Conservation (phyloP, 495 filamentous ascomycete genomes). For the Lepraria neglecta region DNA sequence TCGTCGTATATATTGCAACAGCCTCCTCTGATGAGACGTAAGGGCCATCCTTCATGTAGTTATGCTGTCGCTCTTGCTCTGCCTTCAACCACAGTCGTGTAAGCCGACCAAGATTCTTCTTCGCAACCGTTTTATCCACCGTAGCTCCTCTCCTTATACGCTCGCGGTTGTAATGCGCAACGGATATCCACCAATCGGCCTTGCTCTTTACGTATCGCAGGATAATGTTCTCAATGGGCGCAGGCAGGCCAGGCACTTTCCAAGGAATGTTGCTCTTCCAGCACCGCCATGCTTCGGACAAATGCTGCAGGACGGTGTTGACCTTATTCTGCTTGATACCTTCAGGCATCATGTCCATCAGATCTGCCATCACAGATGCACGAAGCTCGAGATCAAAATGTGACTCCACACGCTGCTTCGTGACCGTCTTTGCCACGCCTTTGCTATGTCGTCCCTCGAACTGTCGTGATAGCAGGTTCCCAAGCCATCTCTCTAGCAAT, state of each 20-base stretch:
- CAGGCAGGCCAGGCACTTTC: slow-evolving; percentile 95
- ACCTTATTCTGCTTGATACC: slow-evolving; percentile 99
- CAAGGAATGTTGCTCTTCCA: slow-evolving; percentile 99
- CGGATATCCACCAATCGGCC: slow-evolving; percentile 99
- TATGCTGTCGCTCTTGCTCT: slow-evolving; percentile 97
- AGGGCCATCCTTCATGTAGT: slow-evolving; percentile 98
- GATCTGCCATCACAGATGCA: slow-evolving; percentile 96
- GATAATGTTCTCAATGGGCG: slow-evolving; percentile 97
- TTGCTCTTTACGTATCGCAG: slow-evolving; percentile 97
- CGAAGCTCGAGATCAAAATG: slow-evolving; percentile 98
- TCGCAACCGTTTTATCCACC: slow-evolving; percentile 97
- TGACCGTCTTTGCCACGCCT: slow-evolving; percentile 98
- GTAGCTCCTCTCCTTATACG: slow-evolving; percentile 93
- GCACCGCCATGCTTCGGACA: slow-evolving; percentile 96
- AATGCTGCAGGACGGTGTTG: slow-evolving; percentile 93
- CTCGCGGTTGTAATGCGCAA: slow-evolving; percentile 97
- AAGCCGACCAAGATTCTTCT: slow-evolving; percentile 95
- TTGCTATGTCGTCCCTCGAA: slow-evolving; percentile 99
- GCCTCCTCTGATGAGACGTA: slow-evolving; percentile 98
- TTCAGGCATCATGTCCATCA: slow-evolving; percentile 99
- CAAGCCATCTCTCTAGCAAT: slow-evolving; percentile 93
- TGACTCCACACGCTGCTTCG: slow-evolving; percentile 97
- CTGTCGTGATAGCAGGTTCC: slow-evolving; percentile 91
- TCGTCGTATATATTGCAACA: slow-evolving; percentile 97
- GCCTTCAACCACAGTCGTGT: slow-evolving; percentile 97